These are phyloP conservation scores for Blastobotrys arbuscula DNA, from an alignment of 1,139 yeast genomes.

Conservation along the genomic window DNA sequence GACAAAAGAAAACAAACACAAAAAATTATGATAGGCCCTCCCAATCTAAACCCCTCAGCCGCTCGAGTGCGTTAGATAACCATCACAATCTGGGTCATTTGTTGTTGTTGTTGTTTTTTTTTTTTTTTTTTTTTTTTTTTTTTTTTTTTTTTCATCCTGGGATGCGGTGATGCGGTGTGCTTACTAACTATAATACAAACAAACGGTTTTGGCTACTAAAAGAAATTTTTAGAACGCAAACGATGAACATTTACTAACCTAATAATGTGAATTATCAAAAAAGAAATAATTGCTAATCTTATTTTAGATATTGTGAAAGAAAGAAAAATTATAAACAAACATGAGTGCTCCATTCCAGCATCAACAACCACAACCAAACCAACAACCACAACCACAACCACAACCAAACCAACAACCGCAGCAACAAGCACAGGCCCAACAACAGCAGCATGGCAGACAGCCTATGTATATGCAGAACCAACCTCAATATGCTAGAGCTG, in stretches of 20 bases:
- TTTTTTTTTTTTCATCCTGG: constrained; percentile 13
- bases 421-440: background rate
- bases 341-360: constrained; percentile 5
- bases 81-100: too few species aligned
- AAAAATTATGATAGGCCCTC: too few species aligned
- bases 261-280: constrained; percentile 1
- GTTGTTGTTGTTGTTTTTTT: too few species aligned
- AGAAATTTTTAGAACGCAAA: background rate
- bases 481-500: background rate
- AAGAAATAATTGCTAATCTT: constrained; percentile 1
- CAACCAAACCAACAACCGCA: too few species aligned
- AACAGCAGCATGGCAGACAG: background rate
- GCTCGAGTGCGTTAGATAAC: too few species aligned
- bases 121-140: background rate
- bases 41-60: background rate
- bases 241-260: background rate
- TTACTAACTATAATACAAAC: background rate
- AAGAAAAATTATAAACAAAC: background rate
- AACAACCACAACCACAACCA: background rate
- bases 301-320: background rate
- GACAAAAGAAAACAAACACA: too few species aligned
- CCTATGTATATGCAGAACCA: background rate
- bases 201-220: background rate
- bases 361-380: constrained; percentile 1
- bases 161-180: background rate